Base-by-base conservation (phyloP, 805 yeast genomes). In the Suhomyces emberorum region DNA sequence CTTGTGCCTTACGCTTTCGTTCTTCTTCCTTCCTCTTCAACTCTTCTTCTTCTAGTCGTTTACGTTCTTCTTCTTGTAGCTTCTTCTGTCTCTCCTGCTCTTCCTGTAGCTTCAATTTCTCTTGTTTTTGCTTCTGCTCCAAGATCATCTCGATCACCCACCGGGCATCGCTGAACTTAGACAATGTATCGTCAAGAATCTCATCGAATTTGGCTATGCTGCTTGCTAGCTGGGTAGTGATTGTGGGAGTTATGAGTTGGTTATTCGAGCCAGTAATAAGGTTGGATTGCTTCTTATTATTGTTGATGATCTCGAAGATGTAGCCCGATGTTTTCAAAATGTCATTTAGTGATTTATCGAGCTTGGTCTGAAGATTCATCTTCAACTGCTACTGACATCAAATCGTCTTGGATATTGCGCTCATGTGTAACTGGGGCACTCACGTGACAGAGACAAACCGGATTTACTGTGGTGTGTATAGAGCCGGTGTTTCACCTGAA, bases 111-210 rank as follows among this genome's bases (percentile, higher is more conserved):
- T 61, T 63, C 46, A 59, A 36, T 44, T 66, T 70, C 42, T 66
- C 70, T 42, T 65, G 70, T 29, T 57, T 55, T 45, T 65, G 70
- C 44, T 58, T 63, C 48, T 56, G 65, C 44, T 68, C 70, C 21
- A 67, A 48, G 34, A 68, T 67, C 40, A 60, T 65, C 37, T 59
- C 71, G 4, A 68, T 51, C 38, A 72, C 68, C 74, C 74, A 68
- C 25, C 55, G 50, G 2, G 70, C 65, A 34, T 68, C 72, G 44
- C 66, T 67, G 42, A 68, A 61, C 43, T 66, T 66, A 35, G 56
- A 41, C 8, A 61, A 52, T 2, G 72, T 63, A 6, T 68, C 72
- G 43, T 68, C 74, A n/a, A 68, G 52, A 20, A 66, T 56, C 37
- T 57, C 69, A 41, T 68, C 72, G 39, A 68, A 67, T 30, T 57